These are phyloP conservation scores for Xylariaceae sp. DNA, from an alignment of 2,329 filamentous ascomycete genomes.

Conservation along the genomic window DNA sequence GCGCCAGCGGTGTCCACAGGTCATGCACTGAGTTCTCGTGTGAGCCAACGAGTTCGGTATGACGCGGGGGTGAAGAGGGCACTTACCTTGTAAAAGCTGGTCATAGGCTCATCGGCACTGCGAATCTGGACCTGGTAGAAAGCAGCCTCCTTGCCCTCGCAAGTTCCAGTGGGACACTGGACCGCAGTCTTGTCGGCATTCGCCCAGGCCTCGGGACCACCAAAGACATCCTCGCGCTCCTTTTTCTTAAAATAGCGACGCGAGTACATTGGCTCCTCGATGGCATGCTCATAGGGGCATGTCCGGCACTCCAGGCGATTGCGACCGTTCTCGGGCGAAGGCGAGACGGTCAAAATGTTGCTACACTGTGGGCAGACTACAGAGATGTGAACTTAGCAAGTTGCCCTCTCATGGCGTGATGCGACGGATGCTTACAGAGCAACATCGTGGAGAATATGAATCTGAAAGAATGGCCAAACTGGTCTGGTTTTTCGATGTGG, in stretches of 20 bases:
- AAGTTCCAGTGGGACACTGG: constrained; percentile 76
- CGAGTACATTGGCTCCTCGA: constrained; percentile 71
- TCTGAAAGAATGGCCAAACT: neutral
- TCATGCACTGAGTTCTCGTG: constrained; percentile 52
- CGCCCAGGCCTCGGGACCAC: constrained; percentile 81
- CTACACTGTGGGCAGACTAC: constrained; percentile 74
- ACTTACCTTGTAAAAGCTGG: constrained; percentile 80
- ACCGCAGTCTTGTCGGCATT: constrained; percentile 81
- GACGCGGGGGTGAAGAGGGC: neutral
- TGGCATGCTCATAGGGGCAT: constrained; percentile 85
- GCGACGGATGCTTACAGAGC: constrained; percentile 49
- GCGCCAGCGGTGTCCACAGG: constrained; percentile 60
- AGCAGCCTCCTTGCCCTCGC: constrained; percentile 78
- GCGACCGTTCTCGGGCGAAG: constrained; percentile 45
- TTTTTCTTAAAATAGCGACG: constrained; percentile 83
- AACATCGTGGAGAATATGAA: constrained; percentile 46
- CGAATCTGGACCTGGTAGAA: constrained; percentile 98
- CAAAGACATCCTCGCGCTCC: constrained; percentile 84
- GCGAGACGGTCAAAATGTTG: constrained; percentile 74
- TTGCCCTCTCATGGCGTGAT: neutral
- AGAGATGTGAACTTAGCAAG: constrained; percentile 8
- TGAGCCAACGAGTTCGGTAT: constrained; percentile 19
- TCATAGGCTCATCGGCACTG: constrained; percentile 98
- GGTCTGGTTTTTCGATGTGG: neutral
- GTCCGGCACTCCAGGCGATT: constrained; percentile 95